Evolutionary conservation across 805 yeast genomes (phyloP).

Genomic region (Cyberlindnera subsufficiens): DNA sequence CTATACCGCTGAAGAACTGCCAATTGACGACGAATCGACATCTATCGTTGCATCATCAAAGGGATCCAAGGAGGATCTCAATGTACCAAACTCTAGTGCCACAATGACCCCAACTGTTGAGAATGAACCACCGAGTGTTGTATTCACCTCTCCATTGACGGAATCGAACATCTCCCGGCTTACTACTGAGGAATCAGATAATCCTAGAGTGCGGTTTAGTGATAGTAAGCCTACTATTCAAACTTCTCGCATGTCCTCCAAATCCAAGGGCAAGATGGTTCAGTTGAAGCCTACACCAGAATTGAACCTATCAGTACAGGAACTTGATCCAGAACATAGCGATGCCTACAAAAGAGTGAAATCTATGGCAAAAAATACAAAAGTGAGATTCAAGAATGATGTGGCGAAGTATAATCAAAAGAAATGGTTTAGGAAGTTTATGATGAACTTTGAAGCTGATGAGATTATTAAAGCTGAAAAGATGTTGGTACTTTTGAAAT

Average conservation of each 20-base stretch:
- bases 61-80: too few species aligned
- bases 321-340: constrained; percentile 16
- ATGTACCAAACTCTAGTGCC: too few species aligned
- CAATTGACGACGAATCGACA: too few species aligned
- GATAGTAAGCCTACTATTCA: background rate
- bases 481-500: constrained; percentile 61
- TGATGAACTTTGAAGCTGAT: constrained; percentile 39
- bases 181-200: background rate
- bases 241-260: background rate
- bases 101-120: too few species aligned
- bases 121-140: too few species aligned
- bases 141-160: too few species aligned
- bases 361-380: constrained; percentile 19
- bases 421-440: constrained; percentile 24
- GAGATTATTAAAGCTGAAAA: constrained; percentile 61
- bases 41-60: too few species aligned
- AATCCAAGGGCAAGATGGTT: background rate
- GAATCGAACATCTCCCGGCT: too few species aligned
- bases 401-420: constrained; percentile 11
- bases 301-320: background rate
- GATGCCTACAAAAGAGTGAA: constrained; percentile 19
- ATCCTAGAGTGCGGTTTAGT: background rate
- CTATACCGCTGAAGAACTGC: too few species aligned
- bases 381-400: constrained; percentile 5
- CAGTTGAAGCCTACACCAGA: constrained; percentile 1